These are phyloP conservation scores for Tetrahymena elliotti DNA, from an alignment of 73 alveolate genomes.

Conservation along the genomic window DNA sequence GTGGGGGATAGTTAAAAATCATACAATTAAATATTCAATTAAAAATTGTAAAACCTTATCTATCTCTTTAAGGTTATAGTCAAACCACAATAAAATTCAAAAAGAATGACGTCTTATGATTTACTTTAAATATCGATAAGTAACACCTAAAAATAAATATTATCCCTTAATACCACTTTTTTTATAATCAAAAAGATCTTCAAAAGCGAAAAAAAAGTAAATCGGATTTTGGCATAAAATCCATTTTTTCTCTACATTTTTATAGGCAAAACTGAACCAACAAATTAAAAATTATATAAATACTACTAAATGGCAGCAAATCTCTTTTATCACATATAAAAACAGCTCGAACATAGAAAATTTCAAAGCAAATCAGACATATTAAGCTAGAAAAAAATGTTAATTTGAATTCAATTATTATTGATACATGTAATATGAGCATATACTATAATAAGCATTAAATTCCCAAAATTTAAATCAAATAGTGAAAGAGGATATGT, in stretches of 20 bases:
- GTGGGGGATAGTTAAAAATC: not conserved
- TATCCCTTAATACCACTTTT: not conserved
- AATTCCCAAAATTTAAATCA: too few species aligned
- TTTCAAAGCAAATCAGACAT: too few species aligned
- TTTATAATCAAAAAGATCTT: not conserved
- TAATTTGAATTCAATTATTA: too few species aligned
- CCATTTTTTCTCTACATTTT: not conserved
- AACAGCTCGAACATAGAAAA: too few species aligned
- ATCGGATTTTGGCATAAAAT: not conserved
- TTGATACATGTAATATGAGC: too few species aligned
- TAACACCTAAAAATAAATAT: not conserved
- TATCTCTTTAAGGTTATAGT: not conserved
- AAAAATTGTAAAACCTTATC: not conserved
- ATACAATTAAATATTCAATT: not conserved
- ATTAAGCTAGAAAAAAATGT: too few species aligned
- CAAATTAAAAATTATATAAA: not conserved
- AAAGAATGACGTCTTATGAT: not conserved
- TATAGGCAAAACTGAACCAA: not conserved
- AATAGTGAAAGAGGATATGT: too few species aligned
- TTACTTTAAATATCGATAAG: not conserved
- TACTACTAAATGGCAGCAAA: too few species aligned
- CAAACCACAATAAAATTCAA: not conserved
- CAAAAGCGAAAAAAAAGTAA: not conserved
- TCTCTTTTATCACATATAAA: not conserved
- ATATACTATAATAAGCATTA: too few species aligned